A percentile compares a stretch with the other conserved stretches of the same genome.
phyloP scores from a whole-genome alignment of 805 yeast species.

The Wickerhamiella bombiphila region DNA sequence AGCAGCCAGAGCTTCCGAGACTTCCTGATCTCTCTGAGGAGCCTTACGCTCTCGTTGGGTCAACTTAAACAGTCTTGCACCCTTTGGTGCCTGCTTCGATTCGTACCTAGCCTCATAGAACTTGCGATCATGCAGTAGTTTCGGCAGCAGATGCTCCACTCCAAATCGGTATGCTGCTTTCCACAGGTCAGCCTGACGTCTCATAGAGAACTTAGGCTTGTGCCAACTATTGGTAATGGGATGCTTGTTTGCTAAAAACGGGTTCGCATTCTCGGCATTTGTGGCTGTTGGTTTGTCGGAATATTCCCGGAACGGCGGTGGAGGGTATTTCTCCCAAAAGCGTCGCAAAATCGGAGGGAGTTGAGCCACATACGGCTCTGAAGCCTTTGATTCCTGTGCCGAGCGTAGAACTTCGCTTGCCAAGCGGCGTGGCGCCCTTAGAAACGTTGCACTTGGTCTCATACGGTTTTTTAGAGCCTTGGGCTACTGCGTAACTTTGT shows the following conservation, averaged over 20 bases:
- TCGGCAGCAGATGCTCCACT: constrained; percentile 63
- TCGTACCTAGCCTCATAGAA: constrained; percentile 65
- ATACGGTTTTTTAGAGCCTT: no score
- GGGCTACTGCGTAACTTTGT: no score
- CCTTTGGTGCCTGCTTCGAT: constrained; percentile 44
- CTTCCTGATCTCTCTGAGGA: constrained; percentile 39
- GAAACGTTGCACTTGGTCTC: constrained; percentile 18
- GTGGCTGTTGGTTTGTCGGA: constrained; percentile 50
- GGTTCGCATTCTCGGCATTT: constrained; percentile 60
- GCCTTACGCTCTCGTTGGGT: constrained; percentile 60
- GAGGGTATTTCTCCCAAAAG: constrained; percentile 75
- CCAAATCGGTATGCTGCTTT: constrained; percentile 74
- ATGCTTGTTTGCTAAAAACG: constrained; percentile 73
- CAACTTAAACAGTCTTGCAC: constrained; percentile 66
- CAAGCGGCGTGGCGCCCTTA: constrained; percentile 16
- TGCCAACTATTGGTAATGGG: constrained; percentile 68
- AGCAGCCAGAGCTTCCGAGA: constrained; percentile 48
- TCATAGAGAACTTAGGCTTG: constrained; percentile 59
- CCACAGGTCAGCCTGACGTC: constrained; percentile 71
- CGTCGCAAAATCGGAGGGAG: constrained; percentile 56
- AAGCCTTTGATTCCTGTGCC: constrained; percentile 8
- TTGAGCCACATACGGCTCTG: constrained; percentile 31
- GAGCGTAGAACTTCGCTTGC: constrained; percentile 20
- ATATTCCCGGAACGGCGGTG: constrained; percentile 59
- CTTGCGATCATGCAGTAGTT: constrained; percentile 40